phyloP scores from a whole-genome alignment of 2,329 filamentous ascomycete species.

The Claviceps maximensis region DNA sequence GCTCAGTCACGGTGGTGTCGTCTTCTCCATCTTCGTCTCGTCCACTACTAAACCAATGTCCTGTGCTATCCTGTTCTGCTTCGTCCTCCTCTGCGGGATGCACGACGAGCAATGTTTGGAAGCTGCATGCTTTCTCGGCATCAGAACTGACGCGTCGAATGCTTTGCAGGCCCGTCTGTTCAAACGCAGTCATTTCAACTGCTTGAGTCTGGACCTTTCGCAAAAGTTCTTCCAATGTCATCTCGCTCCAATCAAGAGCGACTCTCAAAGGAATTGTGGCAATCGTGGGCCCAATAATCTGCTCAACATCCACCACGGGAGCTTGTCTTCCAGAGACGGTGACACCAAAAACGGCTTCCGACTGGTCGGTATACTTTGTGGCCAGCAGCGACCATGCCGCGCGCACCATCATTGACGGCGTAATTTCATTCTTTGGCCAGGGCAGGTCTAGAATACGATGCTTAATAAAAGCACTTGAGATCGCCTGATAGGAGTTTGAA shows the following conservation, averaged over 20 bases:
- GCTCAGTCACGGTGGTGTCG: conserved; percentile 4
- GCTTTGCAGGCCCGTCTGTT: conserved; percentile 9
- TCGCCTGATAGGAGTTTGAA: conserved; percentile 1
- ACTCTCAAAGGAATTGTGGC: conserved; percentile 15
- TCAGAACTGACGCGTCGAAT: conserved; percentile 7
- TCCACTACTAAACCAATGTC: not conserved
- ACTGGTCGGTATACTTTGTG: conserved; percentile 18
- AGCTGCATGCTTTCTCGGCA: conserved; percentile 4
- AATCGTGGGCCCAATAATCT: conserved; percentile 15
- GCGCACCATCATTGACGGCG: conserved; percentile 10
- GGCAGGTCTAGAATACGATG: conserved; percentile 1
- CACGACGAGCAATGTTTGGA: conserved; percentile 9
- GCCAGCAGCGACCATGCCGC: conserved; percentile 29
- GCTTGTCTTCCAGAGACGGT: conserved; percentile 14
- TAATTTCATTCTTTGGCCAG: conserved; percentile 4
- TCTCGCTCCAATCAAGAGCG: conserved; percentile 14
- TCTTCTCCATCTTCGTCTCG: conserved; percentile 1
- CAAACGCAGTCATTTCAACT: conserved; percentile 6
- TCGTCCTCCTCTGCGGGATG: conserved; percentile 6
- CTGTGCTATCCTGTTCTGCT: not conserved
- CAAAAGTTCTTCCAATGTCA: conserved; percentile 26
- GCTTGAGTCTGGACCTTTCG: conserved; percentile 13
- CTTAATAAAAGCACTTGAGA: conserved; percentile 1
- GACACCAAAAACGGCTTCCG: conserved; percentile 18
- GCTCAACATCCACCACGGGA: conserved; percentile 11